phyloP scores from a whole-genome alignment of 2,329 filamentous ascomycete species.

The Trichoderma hamatum region DNA sequence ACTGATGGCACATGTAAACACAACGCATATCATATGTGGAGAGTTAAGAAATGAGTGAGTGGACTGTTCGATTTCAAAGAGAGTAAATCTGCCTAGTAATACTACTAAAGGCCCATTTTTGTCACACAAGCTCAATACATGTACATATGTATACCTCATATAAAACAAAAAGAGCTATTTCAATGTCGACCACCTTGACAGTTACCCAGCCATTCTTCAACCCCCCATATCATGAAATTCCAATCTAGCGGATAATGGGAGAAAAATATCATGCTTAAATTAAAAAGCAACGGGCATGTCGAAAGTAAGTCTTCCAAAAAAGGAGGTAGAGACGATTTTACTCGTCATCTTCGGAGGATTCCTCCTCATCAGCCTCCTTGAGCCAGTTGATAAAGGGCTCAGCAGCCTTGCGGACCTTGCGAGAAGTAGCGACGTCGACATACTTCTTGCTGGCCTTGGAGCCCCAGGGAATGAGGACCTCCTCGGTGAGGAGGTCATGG shows the following conservation, averaged over 20 bases:
- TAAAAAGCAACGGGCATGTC: not conserved
- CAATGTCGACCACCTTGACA: not conserved
- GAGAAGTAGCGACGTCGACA: constrained; percentile 83
- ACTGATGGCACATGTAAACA: not conserved
- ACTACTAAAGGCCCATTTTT: constrained; percentile 23
- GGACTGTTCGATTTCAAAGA: constrained; percentile 28
- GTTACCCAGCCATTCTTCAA: not conserved
- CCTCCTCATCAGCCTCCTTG: constrained; percentile 78
- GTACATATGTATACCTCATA: not conserved
- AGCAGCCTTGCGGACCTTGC: constrained; percentile 93
- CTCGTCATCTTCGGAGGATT: constrained; percentile 54
- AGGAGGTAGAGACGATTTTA: constrained; percentile 4
- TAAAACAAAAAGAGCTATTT: not conserved
- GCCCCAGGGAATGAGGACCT: constrained; percentile 88
- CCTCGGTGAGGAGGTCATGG: constrained; percentile 85
- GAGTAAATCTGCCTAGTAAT: constrained; percentile 29
- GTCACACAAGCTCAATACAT: constrained; percentile 15
- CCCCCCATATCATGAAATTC: not conserved
- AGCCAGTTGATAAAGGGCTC: constrained; percentile 96
- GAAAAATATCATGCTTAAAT: not conserved
- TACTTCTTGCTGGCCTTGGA: constrained; percentile 98
- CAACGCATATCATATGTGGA: not conserved
- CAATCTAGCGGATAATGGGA: constrained; percentile 13
- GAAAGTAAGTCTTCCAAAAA: not conserved
- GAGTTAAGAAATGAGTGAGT: constrained; percentile 30